Conservation (phyloP, 495 filamentous ascomycete species). For the Copromyces sp. region DNA sequence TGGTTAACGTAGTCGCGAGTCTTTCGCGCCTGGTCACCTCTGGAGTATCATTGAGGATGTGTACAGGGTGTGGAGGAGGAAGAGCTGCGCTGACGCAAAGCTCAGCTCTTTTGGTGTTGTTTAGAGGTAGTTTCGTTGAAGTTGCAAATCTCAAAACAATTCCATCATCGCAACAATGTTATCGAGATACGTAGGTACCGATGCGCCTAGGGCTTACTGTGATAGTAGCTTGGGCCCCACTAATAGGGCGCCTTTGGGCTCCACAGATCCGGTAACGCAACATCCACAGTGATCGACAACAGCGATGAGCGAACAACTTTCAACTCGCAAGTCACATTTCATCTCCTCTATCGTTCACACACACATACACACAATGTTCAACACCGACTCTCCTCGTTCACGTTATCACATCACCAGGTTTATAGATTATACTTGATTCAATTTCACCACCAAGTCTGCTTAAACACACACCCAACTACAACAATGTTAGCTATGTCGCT, state of each 20-base stretch:
- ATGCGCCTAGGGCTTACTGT: not conserved
- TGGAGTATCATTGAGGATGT: slow-evolving; percentile 11
- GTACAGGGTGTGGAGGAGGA: not conserved
- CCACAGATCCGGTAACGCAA: not conserved
- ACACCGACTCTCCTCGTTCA: not conserved
- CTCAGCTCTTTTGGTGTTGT: not conserved
- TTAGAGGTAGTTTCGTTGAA: not conserved
- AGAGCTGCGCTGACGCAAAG: not conserved
- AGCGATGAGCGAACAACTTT: not conserved
- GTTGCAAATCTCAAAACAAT: not conserved
- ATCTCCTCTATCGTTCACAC: not conserved
- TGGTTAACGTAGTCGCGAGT: slow-evolving; percentile 8
- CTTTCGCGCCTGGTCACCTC: slow-evolving; percentile 9
- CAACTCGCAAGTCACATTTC: not conserved
- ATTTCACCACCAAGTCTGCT: not conserved
- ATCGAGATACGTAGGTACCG: not conserved
- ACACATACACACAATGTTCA: not conserved
- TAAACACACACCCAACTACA: slow-evolving; percentile 6
- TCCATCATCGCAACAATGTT: not conserved
- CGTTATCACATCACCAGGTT: not conserved
- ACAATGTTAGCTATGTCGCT: slow-evolving; percentile 6
- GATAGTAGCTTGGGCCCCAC: not conserved
- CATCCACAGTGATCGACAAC: not conserved
- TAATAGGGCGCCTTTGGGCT: not conserved
- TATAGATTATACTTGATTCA: not conserved